These are phyloP conservation scores for Eutypa lata DNA, from an alignment of 2,329 filamentous ascomycete species.

Conservation along the genomic window DNA sequence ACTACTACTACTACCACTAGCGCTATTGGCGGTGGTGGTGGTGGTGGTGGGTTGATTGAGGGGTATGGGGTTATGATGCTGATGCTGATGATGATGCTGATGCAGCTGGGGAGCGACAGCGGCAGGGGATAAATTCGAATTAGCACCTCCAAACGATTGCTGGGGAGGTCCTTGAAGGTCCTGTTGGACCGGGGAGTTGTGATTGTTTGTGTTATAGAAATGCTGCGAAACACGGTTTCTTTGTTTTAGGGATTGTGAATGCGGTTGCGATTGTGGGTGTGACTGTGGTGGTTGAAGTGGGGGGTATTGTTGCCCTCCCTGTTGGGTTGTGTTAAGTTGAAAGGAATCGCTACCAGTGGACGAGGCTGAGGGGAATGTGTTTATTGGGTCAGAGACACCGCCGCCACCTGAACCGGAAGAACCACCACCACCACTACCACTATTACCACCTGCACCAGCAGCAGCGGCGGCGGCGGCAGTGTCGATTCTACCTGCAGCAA, in stretches of 20 bases:
- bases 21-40: no score
- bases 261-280: slow-evolving; percentile 2
- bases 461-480: slow-evolving; percentile 11
- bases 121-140: background rate
- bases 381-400: slow-evolving; percentile 8
- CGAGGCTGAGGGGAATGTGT: slow-evolving; percentile 44
- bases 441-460: slow-evolving; percentile 15
- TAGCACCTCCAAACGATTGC: background rate
- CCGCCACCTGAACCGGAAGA: slow-evolving; percentile 11
- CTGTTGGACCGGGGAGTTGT: background rate
- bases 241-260: background rate
- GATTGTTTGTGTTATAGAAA: background rate
- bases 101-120: background rate
- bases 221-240: background rate
- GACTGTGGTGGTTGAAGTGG: slow-evolving; percentile 13
- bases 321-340: slow-evolving; percentile 19
- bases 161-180: background rate
- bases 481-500: background rate
- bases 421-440: slow-evolving; percentile 4
- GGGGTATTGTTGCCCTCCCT: slow-evolving; percentile 7
- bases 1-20: slow-evolving; percentile 18
- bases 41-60: slow-evolving; percentile 24
- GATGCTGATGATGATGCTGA: slow-evolving; percentile 5
- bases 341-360: slow-evolving; percentile 44
- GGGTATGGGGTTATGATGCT: slow-evolving; percentile 7